Percentiles rank a stretch among this genome's conserved stretches.
These are phyloP conservation scores for Rhizopogon roseolus DNA, from an alignment of 768 basidiomycete species.

Conservation along the genomic window DNA sequence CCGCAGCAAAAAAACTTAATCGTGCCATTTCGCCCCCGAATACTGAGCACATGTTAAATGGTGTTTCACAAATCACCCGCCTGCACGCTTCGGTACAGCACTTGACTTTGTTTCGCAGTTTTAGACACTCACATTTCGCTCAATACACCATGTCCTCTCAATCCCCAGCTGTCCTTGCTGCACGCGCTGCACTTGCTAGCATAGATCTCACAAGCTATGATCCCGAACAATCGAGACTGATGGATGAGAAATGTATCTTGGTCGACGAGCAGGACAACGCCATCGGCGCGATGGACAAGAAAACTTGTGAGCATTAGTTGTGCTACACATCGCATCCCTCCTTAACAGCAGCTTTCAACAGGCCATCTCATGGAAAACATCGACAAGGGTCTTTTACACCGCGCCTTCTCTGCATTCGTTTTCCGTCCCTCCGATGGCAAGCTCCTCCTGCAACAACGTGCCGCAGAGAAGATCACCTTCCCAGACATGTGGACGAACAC, in stretches of 20 bases:
- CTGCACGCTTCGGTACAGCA: not conserved
- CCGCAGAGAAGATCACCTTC: conserved; percentile 99
- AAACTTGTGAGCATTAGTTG: conserved; percentile 70
- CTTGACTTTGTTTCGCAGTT: not conserved
- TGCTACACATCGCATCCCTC: not conserved
- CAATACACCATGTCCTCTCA: conserved; percentile 37
- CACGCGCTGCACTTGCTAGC: conserved; percentile 59
- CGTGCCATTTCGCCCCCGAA: not conserved
- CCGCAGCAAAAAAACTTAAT: not conserved
- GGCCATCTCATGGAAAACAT: conserved; percentile 99
- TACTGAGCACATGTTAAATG: no score
- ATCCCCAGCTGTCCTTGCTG: conserved; percentile 56
- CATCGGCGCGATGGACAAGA: conserved; percentile 89
- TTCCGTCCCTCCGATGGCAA: conserved; percentile 94
- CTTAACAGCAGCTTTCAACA: conserved; percentile 24
- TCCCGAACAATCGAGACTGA: conserved; percentile 86
- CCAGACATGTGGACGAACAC: conserved; percentile 99
- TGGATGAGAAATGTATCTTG: conserved; percentile 94
- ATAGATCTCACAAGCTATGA: conserved; percentile 85
- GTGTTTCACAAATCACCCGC: not conserved
- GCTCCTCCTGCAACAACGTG: conserved; percentile 90
- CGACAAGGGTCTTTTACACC: conserved; percentile 87
- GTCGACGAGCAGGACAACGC: conserved; percentile 84
- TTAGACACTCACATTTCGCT: not conserved
- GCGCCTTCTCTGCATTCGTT: conserved; percentile 96